These are phyloP conservation scores for Platismatia glauca DNA, from an alignment of 495 filamentous ascomycete species.

Conservation along the genomic window DNA sequence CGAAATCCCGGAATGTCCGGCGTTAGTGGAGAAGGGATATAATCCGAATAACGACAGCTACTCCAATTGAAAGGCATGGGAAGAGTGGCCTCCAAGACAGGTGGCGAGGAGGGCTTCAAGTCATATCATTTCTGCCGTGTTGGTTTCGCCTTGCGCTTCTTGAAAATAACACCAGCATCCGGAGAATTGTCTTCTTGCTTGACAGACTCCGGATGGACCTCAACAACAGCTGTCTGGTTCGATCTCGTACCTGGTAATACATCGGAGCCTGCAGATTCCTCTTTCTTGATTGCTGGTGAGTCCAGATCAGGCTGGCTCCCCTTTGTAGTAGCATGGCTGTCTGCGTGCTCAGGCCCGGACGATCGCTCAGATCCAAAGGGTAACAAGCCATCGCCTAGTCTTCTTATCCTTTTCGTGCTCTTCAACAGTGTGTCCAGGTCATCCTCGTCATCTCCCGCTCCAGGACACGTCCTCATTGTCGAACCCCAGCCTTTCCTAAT, in stretches of 20 bases:
- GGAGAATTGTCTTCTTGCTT: slow-evolving; percentile 27
- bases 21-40: background rate
- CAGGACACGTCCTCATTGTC: slow-evolving; percentile 56
- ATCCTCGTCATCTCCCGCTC: slow-evolving; percentile 41
- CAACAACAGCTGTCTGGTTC: slow-evolving; percentile 7
- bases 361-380: background rate
- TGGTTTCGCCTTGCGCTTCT: slow-evolving; percentile 80
- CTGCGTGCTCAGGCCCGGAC: background rate
- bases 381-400: slow-evolving; percentile 23
- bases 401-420: slow-evolving; percentile 26
- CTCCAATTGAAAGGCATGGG: background rate
- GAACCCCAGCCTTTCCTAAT: slow-evolving; percentile 69
- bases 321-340: background rate
- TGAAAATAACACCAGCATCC: slow-evolving; percentile 59
- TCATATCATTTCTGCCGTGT: slow-evolving; percentile 44
- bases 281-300: slow-evolving; percentile 24
- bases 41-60: background rate
- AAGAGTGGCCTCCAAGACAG: background rate
- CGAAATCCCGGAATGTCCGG: background rate
- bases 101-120: background rate
- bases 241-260: background rate
- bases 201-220: background rate
- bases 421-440: slow-evolving; percentile 67
- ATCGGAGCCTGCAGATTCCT: slow-evolving; percentile 15
- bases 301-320: background rate